phyloP scores from a whole-genome alignment of 2,329 filamentous ascomycete species.

The Rutstroemia sp. region DNA sequence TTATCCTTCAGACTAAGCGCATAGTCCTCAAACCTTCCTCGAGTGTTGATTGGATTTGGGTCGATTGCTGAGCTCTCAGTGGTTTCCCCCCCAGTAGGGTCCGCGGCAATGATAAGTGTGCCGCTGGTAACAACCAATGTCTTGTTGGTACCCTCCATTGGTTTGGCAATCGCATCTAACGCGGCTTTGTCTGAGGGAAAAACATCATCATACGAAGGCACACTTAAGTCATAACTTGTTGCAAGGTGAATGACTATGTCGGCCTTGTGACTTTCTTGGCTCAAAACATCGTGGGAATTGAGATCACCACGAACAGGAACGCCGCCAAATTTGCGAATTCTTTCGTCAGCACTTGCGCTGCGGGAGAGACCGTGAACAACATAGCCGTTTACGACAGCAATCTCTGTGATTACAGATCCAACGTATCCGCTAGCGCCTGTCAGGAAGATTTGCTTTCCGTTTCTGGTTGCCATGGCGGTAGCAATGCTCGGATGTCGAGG shows the following conservation, averaged over 20 bases:
- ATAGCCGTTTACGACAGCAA: constrained; percentile 34
- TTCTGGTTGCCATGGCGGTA: too few species aligned
- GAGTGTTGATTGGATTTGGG: constrained; percentile 22
- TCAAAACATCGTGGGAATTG: constrained; percentile 32
- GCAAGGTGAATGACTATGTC: constrained; percentile 40
- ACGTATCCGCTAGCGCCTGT: constrained; percentile 36
- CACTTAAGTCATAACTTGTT: constrained; percentile 26
- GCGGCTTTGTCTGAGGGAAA: constrained; percentile 30
- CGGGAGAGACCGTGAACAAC: constrained; percentile 37
- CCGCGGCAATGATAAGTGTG: constrained; percentile 21
- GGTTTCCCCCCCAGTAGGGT: constrained; percentile 28
- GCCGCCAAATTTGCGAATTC: constrained; percentile 33
- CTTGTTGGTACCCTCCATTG: constrained; percentile 31
- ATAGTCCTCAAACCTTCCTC: constrained; percentile 28
- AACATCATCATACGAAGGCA: constrained; percentile 23
- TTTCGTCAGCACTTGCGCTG: constrained; percentile 29
- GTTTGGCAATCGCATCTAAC: constrained; percentile 33
- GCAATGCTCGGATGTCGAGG: too few species aligned
- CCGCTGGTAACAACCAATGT: constrained; percentile 33
- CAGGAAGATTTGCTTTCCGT: constrained; percentile 29
- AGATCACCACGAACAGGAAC: constrained; percentile 36
- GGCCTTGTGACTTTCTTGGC: constrained; percentile 31
- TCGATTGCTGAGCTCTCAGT: constrained; percentile 15
- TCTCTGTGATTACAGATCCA: constrained; percentile 31
- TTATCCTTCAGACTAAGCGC: constrained; percentile 24